A percentile compares a stretch with the other conserved stretches of the same genome.
These are phyloP conservation scores for Phytophthora nicotianae DNA, from an alignment of 352 stramenopile species.

Conservation along the genomic window DNA sequence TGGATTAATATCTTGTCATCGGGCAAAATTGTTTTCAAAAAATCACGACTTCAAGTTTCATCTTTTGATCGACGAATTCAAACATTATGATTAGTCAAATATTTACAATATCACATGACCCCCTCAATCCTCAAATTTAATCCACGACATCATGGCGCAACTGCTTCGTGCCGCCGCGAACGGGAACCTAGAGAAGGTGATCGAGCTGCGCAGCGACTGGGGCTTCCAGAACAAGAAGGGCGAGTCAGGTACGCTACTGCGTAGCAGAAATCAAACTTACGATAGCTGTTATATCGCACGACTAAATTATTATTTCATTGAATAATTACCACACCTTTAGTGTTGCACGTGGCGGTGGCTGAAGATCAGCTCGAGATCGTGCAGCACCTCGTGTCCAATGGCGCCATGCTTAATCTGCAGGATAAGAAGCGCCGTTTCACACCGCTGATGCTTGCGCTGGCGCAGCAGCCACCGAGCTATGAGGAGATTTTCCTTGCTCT, in stretches of 20 bases:
- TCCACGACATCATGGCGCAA: conserved; percentile 42
- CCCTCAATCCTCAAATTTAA: background rate
- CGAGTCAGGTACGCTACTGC: conserved; percentile 59
- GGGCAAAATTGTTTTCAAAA: background rate
- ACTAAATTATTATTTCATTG: background rate
- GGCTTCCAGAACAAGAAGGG: conserved; percentile 85
- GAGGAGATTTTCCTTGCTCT: conserved; percentile 68
- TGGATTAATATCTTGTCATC: no score
- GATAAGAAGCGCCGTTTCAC: conserved; percentile 83
- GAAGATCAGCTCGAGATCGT: conserved; percentile 79
- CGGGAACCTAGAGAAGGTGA: conserved; percentile 75
- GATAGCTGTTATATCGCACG: background rate
- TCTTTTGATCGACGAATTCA: background rate
- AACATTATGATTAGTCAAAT: conserved; percentile 11
- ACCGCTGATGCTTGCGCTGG: conserved; percentile 74
- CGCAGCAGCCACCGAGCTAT: conserved; percentile 68
- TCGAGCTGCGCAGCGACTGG: conserved; percentile 69
- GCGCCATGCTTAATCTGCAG: conserved; percentile 70
- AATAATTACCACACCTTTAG: conserved; percentile 26
- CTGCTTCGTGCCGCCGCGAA: conserved; percentile 60
- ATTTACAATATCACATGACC: background rate
- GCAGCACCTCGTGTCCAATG: conserved; percentile 69
- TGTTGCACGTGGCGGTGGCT: conserved; percentile 71
- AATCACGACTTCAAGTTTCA: conserved; percentile 24
- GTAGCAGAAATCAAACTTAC: background rate